phyloP scores from a whole-genome alignment of 768 basidiomycete genomes.

The Cyclocybe aegerita region DNA sequence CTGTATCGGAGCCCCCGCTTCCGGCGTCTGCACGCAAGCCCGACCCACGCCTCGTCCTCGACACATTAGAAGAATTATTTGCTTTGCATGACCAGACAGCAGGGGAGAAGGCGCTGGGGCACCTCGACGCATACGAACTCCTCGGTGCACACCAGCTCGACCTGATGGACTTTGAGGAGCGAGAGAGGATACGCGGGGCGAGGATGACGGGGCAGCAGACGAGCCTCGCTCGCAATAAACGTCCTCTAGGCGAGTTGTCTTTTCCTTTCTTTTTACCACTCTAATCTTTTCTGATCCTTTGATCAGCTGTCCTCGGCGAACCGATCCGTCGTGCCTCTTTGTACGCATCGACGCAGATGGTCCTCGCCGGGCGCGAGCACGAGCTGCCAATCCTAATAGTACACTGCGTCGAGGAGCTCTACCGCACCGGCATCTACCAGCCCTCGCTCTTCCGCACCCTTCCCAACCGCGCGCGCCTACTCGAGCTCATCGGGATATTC shows the following conservation, averaged over 20 bases:
- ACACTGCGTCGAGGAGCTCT: slow-evolving; percentile 41
- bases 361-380: slow-evolving; percentile 35
- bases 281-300: neutral
- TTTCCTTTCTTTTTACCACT: neutral
- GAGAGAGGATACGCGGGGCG: slow-evolving; percentile 6
- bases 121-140: slow-evolving; percentile 18
- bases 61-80: slow-evolving; percentile 13
- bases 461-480: slow-evolving; percentile 33
- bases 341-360: slow-evolving; percentile 31
- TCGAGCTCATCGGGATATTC: slow-evolving; percentile 36
- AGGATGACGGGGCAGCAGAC: slow-evolving; percentile 4
- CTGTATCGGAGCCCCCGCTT: slow-evolving; percentile 1
- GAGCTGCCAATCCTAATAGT: slow-evolving; percentile 39
- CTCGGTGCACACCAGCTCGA: slow-evolving; percentile 21
- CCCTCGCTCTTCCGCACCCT: slow-evolving; percentile 30
- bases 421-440: slow-evolving; percentile 37
- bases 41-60: slow-evolving; percentile 19
- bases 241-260: slow-evolving; percentile 9
- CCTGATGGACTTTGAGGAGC: slow-evolving; percentile 18
- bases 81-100: neutral
- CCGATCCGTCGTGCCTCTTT: slow-evolving; percentile 32
- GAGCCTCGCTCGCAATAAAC: slow-evolving; percentile 5
- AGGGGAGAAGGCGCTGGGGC: neutral
- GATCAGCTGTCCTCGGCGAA: slow-evolving; percentile 33
- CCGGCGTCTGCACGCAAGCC: slow-evolving; percentile 19